These are phyloP conservation scores for Effrenium voratum DNA, from an alignment of 73 alveolate species.

Conservation along the genomic window DNA sequence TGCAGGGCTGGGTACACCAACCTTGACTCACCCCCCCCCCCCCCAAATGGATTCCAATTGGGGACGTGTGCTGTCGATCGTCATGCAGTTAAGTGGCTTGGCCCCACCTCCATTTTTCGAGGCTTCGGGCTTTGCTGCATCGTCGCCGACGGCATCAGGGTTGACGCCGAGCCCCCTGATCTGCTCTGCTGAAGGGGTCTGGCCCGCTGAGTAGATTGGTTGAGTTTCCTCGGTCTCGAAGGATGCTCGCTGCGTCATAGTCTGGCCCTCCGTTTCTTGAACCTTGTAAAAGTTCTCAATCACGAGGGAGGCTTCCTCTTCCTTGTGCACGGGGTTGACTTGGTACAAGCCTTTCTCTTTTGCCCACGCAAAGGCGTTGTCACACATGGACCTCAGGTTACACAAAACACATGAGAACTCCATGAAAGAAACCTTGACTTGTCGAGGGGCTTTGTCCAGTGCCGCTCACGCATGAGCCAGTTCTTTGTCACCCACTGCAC, in stretches of 20 bases:
- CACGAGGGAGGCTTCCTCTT: background rate
- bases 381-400: background rate
- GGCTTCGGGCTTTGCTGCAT: too few species aligned
- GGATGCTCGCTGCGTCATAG: background rate
- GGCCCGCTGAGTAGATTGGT: too few species aligned
- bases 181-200: too few species aligned
- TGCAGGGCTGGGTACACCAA: slow-evolving; percentile 1
- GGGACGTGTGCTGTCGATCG: too few species aligned
- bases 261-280: background rate
- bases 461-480: slow-evolving; percentile 6
- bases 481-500: slow-evolving; percentile 3
- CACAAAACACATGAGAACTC: too few species aligned
- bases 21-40: too few species aligned
- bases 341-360: background rate
- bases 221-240: background rate
- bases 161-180: too few species aligned
- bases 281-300: background rate
- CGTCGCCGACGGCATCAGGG: too few species aligned
- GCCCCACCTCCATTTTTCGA: too few species aligned
- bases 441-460: background rate
- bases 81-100: too few species aligned
- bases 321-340: slow-evolving; percentile 9
- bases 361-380: background rate
- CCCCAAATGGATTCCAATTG: too few species aligned
- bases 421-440: background rate